Conservation (phyloP, 1,139 yeast species). For the Suhomyces ambrosiae region DNA sequence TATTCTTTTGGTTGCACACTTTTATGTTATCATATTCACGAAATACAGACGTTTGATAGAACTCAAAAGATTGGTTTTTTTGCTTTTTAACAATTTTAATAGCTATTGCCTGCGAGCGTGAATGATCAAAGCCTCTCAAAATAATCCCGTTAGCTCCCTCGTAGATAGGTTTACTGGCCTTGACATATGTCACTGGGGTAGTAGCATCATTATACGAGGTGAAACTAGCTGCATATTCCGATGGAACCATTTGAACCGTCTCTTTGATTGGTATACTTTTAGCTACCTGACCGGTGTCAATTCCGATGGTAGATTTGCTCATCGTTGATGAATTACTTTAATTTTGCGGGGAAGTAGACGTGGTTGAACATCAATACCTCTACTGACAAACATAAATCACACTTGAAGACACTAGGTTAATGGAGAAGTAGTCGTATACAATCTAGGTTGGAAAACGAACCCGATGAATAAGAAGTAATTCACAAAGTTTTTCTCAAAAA, state of each 20-base stretch:
- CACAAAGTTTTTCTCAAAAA: too few relatives aligned
- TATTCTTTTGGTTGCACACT: slow-evolving; percentile 30
- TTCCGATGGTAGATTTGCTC: not conserved
- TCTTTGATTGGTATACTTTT: not conserved
- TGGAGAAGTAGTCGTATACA: too few relatives aligned
- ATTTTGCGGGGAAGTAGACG: not conserved
- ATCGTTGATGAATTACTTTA: not conserved
- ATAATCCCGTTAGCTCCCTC: slow-evolving; percentile 51
- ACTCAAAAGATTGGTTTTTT: slow-evolving; percentile 15
- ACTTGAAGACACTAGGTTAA: not conserved
- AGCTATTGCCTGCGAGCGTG: slow-evolving; percentile 20
- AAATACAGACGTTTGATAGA: slow-evolving; percentile 24
- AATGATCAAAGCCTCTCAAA: slow-evolving; percentile 32
- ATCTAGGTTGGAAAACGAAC: too few relatives aligned
- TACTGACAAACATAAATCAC: not conserved
- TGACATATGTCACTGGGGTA: slow-evolving; percentile 20
- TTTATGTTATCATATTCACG: slow-evolving; percentile 36
- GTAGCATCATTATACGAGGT: slow-evolving; percentile 2
- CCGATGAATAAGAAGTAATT: too few relatives aligned
- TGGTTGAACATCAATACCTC: not conserved
- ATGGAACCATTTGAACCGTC: not conserved
- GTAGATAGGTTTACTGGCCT: slow-evolving; percentile 31
- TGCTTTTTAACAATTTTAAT: slow-evolving; percentile 36
- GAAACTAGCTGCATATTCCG: slow-evolving; percentile 3
- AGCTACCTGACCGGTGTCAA: too few relatives aligned